Percentiles rank a stretch among this genome's conserved stretches.
These are phyloP conservation scores for Mycena vitilis DNA, from an alignment of 768 basidiomycete genomes.

Conservation along the genomic window DNA sequence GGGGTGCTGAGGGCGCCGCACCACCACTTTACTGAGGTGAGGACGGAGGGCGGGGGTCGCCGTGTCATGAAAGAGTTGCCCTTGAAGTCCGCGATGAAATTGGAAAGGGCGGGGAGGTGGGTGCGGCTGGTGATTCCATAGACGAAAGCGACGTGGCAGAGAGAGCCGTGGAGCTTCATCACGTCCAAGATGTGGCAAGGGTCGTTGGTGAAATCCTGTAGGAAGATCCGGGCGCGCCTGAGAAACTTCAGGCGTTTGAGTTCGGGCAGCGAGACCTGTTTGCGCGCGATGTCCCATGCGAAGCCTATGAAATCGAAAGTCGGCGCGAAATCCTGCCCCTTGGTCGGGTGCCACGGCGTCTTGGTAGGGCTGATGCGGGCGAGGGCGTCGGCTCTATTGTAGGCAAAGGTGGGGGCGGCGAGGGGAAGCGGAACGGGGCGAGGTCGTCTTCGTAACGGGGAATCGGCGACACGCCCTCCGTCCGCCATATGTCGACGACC, in stretches of 20 bases:
- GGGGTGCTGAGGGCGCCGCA: constrained; percentile 22
- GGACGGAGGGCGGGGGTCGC: background rate
- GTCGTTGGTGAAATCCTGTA: no score
- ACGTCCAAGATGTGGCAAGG: background rate
- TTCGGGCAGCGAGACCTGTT: constrained; percentile 4
- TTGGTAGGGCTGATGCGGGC: no score
- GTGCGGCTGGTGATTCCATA: background rate
- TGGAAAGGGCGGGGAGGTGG: constrained; percentile 17
- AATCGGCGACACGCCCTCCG: no score
- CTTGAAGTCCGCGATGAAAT: constrained; percentile 1
- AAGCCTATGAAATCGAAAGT: background rate
- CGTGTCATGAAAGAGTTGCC: background rate
- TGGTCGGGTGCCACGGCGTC: no score
- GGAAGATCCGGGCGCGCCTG: background rate
- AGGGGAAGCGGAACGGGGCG: no score
- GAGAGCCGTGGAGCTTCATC: constrained; percentile 11
- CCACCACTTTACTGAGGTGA: background rate
- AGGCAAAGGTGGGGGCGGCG: no score
- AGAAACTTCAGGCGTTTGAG: constrained; percentile 36
- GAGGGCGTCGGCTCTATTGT: no score
- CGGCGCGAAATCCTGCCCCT: no score
- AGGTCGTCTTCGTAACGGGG: no score
- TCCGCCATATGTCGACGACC: no score
- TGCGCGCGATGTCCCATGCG: background rate
- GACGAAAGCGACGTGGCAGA: constrained; percentile 19